Evolutionary conservation across 2,329 filamentous ascomycete genomes (phyloP).

Genomic region (Sordariomycetes sp.): DNA sequence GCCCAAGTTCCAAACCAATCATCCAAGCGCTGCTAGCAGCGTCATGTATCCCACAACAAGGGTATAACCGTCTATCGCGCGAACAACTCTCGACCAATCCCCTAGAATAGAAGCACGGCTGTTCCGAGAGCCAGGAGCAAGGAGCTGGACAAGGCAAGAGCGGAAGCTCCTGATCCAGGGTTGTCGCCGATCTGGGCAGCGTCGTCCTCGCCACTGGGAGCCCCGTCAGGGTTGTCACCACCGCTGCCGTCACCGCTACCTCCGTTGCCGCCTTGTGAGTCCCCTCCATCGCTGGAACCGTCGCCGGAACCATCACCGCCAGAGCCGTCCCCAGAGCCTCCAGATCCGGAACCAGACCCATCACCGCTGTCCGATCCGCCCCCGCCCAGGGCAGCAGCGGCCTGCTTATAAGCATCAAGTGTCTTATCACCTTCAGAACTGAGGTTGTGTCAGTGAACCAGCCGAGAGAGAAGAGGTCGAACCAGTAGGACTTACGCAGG

Average conservation of each 20-base stretch:
- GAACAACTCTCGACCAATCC: too few species aligned
- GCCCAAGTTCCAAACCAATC: too few species aligned
- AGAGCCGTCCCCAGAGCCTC: slow-evolving; percentile 4
- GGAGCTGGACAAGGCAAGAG: slow-evolving; percentile 28
- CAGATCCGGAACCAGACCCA: slow-evolving; percentile 3
- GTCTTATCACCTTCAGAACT: slow-evolving; percentile 11
- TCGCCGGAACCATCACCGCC: slow-evolving; percentile 2
- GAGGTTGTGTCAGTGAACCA: background rate
- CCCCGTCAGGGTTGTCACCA: slow-evolving; percentile 2
- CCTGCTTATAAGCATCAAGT: slow-evolving; percentile 36
- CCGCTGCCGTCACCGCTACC: background rate
- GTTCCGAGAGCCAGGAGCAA: slow-evolving; percentile 32
- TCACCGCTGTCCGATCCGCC: too few species aligned
- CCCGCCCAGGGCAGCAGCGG: slow-evolving; percentile 18
- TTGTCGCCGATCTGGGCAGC: slow-evolving; percentile 1
- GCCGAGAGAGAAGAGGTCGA: background rate
- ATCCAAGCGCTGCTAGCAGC: too few species aligned
- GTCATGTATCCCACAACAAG: too few species aligned
- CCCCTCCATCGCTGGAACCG: slow-evolving; percentile 1
- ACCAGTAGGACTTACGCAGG: slow-evolving; percentile 44
- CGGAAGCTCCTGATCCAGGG: slow-evolving; percentile 11
- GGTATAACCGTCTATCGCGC: too few species aligned
- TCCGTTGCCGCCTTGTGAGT: background rate
- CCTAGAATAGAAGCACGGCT: slow-evolving; percentile 30
- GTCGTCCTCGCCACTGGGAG: slow-evolving; percentile 2